A percentile compares a stretch with the other conserved stretches of the same genome.
phyloP scores from a whole-genome alignment of 257 asterid genomes.

The Penstemon barbatus region DNA sequence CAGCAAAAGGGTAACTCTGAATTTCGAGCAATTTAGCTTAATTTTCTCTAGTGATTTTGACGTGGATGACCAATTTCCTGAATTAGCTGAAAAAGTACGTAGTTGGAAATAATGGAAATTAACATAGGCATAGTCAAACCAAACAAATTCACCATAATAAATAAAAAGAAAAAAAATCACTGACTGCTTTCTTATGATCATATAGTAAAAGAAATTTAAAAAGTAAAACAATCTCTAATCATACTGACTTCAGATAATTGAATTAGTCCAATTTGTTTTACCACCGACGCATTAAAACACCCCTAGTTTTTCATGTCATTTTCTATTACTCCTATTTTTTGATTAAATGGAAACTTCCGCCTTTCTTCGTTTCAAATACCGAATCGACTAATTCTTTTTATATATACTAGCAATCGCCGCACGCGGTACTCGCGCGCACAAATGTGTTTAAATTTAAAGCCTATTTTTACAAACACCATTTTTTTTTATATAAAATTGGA shows the following conservation, averaged over 20 bases:
- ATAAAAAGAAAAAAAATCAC: slow-evolving; percentile 6
- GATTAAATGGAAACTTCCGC: background rate
- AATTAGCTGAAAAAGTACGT: background rate
- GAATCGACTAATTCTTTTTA: too few relatives aligned
- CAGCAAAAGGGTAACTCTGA: too few relatives aligned
- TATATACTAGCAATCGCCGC: too few relatives aligned
- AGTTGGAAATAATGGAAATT: background rate
- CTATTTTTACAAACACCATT: too few relatives aligned
- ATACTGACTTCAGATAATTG: slow-evolving; percentile 14
- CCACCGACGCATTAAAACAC: slow-evolving; percentile 10
- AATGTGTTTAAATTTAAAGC: too few relatives aligned
- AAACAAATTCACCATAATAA: slow-evolving; percentile 20
- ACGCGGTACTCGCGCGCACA: too few relatives aligned
- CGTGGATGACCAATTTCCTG: background rate
- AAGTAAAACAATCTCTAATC: background rate
- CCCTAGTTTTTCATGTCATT: background rate
- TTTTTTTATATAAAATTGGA: too few relatives aligned
- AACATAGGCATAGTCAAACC: background rate
- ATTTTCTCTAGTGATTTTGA: too few relatives aligned
- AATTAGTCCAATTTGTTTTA: too few relatives aligned
- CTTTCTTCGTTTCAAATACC: background rate
- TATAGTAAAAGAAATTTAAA: background rate
- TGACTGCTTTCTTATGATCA: slow-evolving; percentile 20
- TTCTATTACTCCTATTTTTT: background rate
- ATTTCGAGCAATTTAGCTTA: too few relatives aligned